Evolutionary conservation across 768 basidiomycete genomes (phyloP).

Genomic region (Filobasidium wieringae): DNA sequence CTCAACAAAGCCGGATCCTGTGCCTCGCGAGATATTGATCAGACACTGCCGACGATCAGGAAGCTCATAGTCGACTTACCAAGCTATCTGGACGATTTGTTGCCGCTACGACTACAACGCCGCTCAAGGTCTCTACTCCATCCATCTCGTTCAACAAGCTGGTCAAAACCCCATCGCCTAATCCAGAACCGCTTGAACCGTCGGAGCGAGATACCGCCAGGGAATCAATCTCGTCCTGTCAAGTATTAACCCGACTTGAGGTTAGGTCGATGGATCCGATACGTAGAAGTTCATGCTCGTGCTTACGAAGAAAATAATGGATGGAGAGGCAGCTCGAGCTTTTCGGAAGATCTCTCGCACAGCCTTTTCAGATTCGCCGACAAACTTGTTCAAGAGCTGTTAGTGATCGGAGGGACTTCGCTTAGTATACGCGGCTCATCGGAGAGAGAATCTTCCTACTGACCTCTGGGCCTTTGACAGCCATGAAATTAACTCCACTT

Average conservation of each 20-base stretch:
- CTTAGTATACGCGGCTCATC: neutral
- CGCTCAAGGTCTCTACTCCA: conserved; percentile 83
- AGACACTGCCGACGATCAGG: neutral
- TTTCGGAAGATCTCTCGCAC: conserved; percentile 92
- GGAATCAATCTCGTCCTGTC: conserved; percentile 95
- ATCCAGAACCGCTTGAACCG: conserved; percentile 46
- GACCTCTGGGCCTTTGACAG: conserved; percentile 95
- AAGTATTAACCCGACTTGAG: no score
- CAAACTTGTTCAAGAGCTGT: conserved; percentile 91
- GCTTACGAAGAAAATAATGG: conserved; percentile 89
- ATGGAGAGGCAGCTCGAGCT: conserved; percentile 83
- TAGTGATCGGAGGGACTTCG: neutral
- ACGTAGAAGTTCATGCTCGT: neutral
- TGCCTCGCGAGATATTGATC: neutral
- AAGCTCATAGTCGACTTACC: conserved; percentile 43
- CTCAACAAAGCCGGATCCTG: conserved; percentile 93
- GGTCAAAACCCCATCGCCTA: conserved; percentile 68
- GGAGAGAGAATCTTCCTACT: conserved; percentile 18
- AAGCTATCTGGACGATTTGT: conserved; percentile 93
- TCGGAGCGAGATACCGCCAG: conserved; percentile 65
- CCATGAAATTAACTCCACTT: conserved; percentile 88
- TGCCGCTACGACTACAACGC: conserved; percentile 91
- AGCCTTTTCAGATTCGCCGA: conserved; percentile 91
- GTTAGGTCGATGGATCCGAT: no score
- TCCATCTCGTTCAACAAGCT: conserved; percentile 97